Percentiles rank a stretch among this genome's conserved stretches.
Evolutionary conservation across 164 flowering plant species (phyloP).

Genomic region (Nelumbo lutea): DNA sequence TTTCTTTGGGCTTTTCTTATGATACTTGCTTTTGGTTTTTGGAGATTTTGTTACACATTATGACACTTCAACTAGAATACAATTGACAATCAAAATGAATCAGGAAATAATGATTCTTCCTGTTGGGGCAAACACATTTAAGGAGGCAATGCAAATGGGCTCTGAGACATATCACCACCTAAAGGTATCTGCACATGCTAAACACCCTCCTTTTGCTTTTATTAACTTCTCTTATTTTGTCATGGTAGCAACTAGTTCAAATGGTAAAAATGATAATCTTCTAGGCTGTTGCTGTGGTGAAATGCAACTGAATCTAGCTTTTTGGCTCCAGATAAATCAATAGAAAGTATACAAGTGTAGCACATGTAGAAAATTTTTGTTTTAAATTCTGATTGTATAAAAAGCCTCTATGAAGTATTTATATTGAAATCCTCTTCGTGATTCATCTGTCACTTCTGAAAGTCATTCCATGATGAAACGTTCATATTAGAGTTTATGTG

Average conservation of each 20-base stretch:
- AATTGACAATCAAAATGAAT: conserved; percentile 15
- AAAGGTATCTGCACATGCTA: conserved; percentile 47
- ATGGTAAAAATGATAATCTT: too few species aligned
- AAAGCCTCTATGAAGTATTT: background rate
- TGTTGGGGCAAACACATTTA: conserved; percentile 70
- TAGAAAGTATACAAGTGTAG: background rate
- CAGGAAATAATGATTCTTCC: conserved; percentile 97
- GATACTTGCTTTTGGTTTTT: too few species aligned
- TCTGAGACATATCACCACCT: conserved; percentile 95
- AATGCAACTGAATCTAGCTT: background rate
- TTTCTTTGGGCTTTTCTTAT: too few species aligned
- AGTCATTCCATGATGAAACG: too few species aligned
- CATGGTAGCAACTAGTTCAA: background rate
- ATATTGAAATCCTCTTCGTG: background rate
- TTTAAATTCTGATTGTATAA: background rate
- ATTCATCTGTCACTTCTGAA: too few species aligned
- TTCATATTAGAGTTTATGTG: background rate
- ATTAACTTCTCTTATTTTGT: background rate
- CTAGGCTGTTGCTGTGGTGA: too few species aligned
- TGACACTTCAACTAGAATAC: background rate
- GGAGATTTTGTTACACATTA: too few species aligned
- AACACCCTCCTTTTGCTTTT: conserved; percentile 1
- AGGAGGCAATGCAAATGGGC: conserved; percentile 93
- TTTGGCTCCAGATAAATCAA: background rate
- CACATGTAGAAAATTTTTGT: background rate